Evolutionary conservation across 2,329 filamentous ascomycete genomes (phyloP).

Genomic region (Alternaria arborescens): DNA sequence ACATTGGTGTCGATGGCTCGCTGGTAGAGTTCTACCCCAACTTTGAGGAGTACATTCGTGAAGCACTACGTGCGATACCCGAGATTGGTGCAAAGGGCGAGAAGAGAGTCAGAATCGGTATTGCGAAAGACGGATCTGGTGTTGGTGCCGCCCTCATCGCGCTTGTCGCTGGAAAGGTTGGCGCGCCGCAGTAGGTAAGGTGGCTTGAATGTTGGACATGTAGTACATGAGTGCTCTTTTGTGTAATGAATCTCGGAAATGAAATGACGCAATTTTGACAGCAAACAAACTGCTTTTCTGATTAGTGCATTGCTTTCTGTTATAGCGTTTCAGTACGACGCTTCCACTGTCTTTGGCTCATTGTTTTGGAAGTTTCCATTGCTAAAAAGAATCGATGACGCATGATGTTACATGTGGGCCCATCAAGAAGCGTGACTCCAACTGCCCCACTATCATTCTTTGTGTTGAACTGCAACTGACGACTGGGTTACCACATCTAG

Average conservation of each 20-base stretch:
- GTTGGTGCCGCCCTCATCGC: conserved; percentile 97
- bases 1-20: conserved; percentile 93
- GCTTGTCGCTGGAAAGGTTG: conserved; percentile 75
- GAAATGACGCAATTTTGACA: background rate
- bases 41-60: conserved; percentile 87
- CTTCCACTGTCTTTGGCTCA: background rate
- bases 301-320: background rate
- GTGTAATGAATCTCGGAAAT: conserved; percentile 1
- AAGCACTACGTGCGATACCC: conserved; percentile 78
- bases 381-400: background rate
- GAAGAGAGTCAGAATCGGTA: conserved; percentile 88
- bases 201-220: background rate
- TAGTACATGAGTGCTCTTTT: background rate
- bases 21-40: conserved; percentile 95
- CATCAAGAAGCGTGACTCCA: background rate
- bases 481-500: too few species aligned
- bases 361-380: background rate
- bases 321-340: background rate
- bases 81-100: conserved; percentile 81
- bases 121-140: conserved; percentile 95
- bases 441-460: background rate
- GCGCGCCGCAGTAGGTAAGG: conserved; percentile 23
- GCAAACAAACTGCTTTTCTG: background rate
- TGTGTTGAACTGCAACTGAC: background rate
- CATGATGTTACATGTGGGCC: background rate